Base-by-base conservation (phyloP, 805 yeast species). In the Wickerhamiella galacta region DNA sequence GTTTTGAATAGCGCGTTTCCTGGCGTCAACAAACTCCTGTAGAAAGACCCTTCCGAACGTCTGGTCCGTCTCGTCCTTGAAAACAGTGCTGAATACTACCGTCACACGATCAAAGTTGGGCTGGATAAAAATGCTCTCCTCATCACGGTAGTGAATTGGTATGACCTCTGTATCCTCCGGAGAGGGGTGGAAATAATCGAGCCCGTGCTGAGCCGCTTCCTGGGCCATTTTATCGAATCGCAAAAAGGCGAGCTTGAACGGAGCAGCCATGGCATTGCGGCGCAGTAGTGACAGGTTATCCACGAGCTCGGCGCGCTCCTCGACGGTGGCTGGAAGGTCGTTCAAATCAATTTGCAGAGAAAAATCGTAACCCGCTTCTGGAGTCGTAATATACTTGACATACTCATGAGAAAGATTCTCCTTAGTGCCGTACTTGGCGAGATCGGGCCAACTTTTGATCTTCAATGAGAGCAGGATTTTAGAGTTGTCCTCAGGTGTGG, bases 101-200 rank as follows among this genome's bases (percentile, higher is more conserved):
- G 99, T 90, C 34, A 90, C 94, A 56, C 99, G 75, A 57, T 90
- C 99, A 51, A 76, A 81, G 21, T 92, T 73, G 4, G 99, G 93
- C 54, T 76, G 75, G 50, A 90, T 73, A 54, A 71, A 90, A 49
- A 90, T 82, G 36, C 83, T 70, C 56, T 90, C 99, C 46, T 78
- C 82, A 36, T 90, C 95, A 51, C 99, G 75, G 60, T 90, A 87
- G 54, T 77, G 72, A 36, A 90, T 64, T 16, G 69, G 68, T 58
- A 75, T 63, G 3, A 75, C 76, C 33, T 67, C 68, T 40, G 72
- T 74, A 21, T 65, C 63, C 33, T 52, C 51, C 30, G 57, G 56
- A 25, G 56, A 54, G 3, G 68, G 62, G 26, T 56, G 61, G 31
- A 56, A 58, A 38, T 52, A 44, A 28, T 58, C 60, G 35, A 52